These are phyloP conservation scores for Candida sanyiensis DNA, from an alignment of 805 yeast species.

Conservation along the genomic window DNA sequence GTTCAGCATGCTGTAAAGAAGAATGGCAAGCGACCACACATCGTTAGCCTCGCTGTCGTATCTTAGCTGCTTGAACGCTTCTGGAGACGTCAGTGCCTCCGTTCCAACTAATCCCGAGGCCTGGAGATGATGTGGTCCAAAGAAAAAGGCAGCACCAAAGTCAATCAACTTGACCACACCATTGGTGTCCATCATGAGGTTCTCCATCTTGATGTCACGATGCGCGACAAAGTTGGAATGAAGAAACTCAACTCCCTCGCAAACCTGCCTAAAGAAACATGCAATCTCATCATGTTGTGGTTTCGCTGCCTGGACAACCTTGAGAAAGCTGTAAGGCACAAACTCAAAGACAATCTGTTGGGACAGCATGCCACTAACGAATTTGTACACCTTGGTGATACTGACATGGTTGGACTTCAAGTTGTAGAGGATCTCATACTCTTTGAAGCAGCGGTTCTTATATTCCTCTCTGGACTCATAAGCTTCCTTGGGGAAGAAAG, in stretches of 20 bases:
- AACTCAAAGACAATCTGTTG: conserved; percentile 82
- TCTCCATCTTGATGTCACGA: conserved; percentile 86
- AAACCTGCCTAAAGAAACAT: conserved; percentile 79
- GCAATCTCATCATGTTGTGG: conserved; percentile 58
- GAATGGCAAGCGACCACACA: conserved; percentile 87
- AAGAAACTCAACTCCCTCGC: conserved; percentile 65
- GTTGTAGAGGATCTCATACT: conserved; percentile 68
- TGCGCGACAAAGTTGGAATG: conserved; percentile 81
- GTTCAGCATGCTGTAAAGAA: conserved; percentile 72
- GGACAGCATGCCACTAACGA: conserved; percentile 52
- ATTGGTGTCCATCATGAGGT: conserved; percentile 67
- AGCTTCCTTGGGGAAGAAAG: conserved; percentile 35
- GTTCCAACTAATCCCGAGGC: conserved; percentile 89
- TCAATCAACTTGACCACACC: conserved; percentile 85
- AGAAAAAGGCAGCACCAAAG: conserved; percentile 84
- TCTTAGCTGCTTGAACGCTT: conserved; percentile 58
- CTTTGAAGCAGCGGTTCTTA: conserved; percentile 65
- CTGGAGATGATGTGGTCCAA: conserved; percentile 43
- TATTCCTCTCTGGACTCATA: conserved; percentile 64
- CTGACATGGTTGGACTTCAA: conserved; percentile 58
- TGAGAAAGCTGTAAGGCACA: conserved; percentile 81
- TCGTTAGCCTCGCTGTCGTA: conserved; percentile 78
- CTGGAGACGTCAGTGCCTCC: conserved; percentile 91
- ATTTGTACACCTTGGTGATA: conserved; percentile 67
- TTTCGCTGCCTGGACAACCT: conserved; percentile 76